Percentiles rank a stretch among this genome's conserved stretches.
phyloP scores from a whole-genome alignment of 2,329 filamentous ascomycete genomes.

The Verticillium zaregamsianum region DNA sequence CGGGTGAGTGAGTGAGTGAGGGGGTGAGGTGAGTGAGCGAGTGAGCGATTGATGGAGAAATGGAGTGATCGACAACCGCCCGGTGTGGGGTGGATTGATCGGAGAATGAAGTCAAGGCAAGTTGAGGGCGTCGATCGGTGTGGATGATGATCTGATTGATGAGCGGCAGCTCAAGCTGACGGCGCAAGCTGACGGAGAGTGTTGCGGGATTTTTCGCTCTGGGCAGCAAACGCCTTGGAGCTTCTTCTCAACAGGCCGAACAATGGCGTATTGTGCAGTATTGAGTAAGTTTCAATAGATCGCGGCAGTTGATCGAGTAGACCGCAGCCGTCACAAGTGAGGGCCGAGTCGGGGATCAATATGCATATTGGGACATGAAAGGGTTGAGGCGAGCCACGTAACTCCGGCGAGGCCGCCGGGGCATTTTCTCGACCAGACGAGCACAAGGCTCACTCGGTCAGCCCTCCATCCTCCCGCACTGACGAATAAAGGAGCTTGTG shows the following conservation, averaged over 20 bases:
- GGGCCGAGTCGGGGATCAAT: background rate
- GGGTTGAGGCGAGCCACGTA: background rate
- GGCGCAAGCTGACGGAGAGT: background rate
- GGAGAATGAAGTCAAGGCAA: background rate
- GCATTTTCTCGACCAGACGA: background rate
- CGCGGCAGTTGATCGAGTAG: background rate
- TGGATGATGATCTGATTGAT: background rate
- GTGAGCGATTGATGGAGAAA: background rate
- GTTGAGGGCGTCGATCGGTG: background rate
- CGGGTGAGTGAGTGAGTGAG: background rate
- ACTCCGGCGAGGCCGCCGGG: background rate
- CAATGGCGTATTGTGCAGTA: background rate
- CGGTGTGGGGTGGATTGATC: background rate
- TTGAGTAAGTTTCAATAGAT: background rate
- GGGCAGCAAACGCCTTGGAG: background rate
- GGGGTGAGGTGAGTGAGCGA: background rate
- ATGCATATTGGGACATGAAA: background rate
- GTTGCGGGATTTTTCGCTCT: background rate
- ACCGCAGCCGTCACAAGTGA: background rate
- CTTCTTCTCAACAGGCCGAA: background rate
- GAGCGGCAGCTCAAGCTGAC: background rate
- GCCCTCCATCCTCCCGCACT: background rate
- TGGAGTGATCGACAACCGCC: background rate
- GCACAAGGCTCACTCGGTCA: background rate
- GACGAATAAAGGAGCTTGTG: background rate